phyloP scores from a whole-genome alignment of 768 basidiomycete species.

The Lactarius deliciosus region DNA sequence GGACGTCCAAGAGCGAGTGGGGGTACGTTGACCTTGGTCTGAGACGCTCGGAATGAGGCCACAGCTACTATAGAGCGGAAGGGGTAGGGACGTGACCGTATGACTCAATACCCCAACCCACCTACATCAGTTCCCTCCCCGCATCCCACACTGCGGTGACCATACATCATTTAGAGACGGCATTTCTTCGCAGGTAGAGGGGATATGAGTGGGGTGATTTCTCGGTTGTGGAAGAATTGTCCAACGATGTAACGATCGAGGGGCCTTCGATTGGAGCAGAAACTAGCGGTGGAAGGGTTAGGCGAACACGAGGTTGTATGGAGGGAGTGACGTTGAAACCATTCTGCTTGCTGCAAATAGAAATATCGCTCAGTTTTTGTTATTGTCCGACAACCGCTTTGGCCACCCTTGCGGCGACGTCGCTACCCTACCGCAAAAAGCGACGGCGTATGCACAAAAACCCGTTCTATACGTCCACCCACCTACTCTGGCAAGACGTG shows the following conservation, averaged over 20 bases:
- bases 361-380: slow-evolving; percentile 8
- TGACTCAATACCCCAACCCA: background rate
- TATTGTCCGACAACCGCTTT: slow-evolving; percentile 8
- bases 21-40: background rate
- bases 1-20: background rate
- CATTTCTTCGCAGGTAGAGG: slow-evolving; percentile 3
- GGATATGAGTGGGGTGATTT: slow-evolving; percentile 6
- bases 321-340: background rate
- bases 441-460: slow-evolving; percentile 5
- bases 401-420: slow-evolving; percentile 15
- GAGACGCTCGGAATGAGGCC: background rate
- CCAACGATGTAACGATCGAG: slow-evolving; percentile 8
- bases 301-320: slow-evolving; percentile 18
- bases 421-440: slow-evolving; percentile 20
- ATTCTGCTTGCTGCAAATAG: slow-evolving; percentile 2
- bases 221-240: background rate
- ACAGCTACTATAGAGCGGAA: background rate
- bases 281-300: slow-evolving; percentile 23
- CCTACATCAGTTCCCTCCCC: background rate
- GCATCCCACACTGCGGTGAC: slow-evolving; percentile 11
- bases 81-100: background rate
- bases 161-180: background rate
- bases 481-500: background rate
- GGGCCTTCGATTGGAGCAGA: slow-evolving; percentile 14
- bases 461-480: slow-evolving; percentile 4